These are phyloP conservation scores for Chenopodium suecicum DNA, from an alignment of 148 eudicot species.

Conservation along the genomic window DNA sequence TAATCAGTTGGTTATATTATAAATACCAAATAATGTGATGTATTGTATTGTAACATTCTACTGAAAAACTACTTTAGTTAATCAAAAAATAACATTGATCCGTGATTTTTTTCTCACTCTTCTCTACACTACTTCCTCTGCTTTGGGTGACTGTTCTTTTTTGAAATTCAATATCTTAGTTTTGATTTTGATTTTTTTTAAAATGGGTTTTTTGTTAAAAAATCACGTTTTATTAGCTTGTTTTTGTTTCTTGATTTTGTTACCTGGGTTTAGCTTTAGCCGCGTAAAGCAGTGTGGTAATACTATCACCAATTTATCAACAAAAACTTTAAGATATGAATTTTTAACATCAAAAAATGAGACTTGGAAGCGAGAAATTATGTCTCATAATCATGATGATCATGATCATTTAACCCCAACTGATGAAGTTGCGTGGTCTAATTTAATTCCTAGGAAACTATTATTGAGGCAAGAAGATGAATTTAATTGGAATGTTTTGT, in stretches of 20 bases:
- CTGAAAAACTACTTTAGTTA: neutral
- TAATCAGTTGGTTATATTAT: no score
- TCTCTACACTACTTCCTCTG: constrained; percentile 8
- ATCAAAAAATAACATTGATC: constrained; percentile 27
- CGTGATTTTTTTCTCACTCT: constrained; percentile 31
- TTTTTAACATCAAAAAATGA: constrained; percentile 53
- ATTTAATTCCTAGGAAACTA: constrained; percentile 58
- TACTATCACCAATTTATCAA: constrained; percentile 32
- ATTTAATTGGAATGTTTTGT: constrained; percentile 53
- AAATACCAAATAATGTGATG: no score
- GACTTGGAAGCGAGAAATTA: constrained; percentile 64
- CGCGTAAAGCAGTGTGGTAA: constrained; percentile 69
- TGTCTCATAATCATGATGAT: constrained; percentile 20
- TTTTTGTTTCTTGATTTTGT: constrained; percentile 12
- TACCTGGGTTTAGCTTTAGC: constrained; percentile 29
- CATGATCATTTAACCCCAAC: constrained; percentile 59
- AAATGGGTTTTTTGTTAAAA: constrained; percentile 23
- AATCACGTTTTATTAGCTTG: constrained; percentile 14
- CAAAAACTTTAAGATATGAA: constrained; percentile 63
- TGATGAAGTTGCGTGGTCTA: constrained; percentile 62
- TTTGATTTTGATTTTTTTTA: neutral
- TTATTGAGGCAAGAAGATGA: constrained; percentile 59
- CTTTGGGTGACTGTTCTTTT: constrained; percentile 2
- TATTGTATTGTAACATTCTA: no score
- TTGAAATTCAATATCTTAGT: neutral